These are phyloP conservation scores for Epichloe elymi DNA, from an alignment of 2,329 filamentous ascomycete species.

Conservation along the genomic window DNA sequence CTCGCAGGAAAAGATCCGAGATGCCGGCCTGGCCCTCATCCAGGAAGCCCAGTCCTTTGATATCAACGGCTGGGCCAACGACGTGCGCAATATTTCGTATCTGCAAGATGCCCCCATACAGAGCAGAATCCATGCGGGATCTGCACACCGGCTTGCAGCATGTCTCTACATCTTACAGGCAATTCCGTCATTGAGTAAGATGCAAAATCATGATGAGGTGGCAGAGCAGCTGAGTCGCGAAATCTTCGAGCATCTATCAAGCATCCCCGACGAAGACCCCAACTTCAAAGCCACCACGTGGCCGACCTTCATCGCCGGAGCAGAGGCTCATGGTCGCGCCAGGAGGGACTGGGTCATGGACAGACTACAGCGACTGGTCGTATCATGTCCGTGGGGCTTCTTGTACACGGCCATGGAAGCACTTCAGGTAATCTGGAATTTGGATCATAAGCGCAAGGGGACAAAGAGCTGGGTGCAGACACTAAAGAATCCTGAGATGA, in stretches of 20 bases:
- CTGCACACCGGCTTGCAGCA: conserved; percentile 28
- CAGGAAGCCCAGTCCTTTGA: conserved; percentile 26
- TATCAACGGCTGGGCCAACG: conserved; percentile 26
- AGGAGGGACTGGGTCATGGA: conserved; percentile 36
- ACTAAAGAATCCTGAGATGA: conserved; percentile 27
- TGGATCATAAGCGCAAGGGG: conserved; percentile 19
- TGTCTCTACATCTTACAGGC: conserved; percentile 34
- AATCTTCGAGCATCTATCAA: conserved; percentile 32
- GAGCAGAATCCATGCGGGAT: conserved; percentile 27
- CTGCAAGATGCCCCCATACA: conserved; percentile 21
- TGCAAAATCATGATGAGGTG: conserved; percentile 15
- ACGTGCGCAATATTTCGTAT: conserved; percentile 21
- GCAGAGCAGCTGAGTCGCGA: conserved; percentile 27
- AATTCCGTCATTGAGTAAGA: conserved; percentile 16
- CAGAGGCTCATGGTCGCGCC: conserved; percentile 29
- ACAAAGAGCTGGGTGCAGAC: conserved; percentile 29
- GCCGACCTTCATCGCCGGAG: conserved; percentile 43
- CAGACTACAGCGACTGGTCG: conserved; percentile 26
- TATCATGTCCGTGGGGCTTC: conserved; percentile 35
- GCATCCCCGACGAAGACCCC: conserved; percentile 33
- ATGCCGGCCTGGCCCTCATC: conserved; percentile 21
- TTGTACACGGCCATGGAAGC: conserved; percentile 32
- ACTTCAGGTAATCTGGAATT: conserved; percentile 29
- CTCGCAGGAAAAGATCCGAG: conserved; percentile 17
- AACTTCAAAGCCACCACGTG: conserved; percentile 44